A percentile compares a stretch with the other conserved stretches of the same genome.
These are phyloP conservation scores for Cadophora malorum DNA, from an alignment of 2,329 filamentous ascomycete genomes.

Conservation along the genomic window DNA sequence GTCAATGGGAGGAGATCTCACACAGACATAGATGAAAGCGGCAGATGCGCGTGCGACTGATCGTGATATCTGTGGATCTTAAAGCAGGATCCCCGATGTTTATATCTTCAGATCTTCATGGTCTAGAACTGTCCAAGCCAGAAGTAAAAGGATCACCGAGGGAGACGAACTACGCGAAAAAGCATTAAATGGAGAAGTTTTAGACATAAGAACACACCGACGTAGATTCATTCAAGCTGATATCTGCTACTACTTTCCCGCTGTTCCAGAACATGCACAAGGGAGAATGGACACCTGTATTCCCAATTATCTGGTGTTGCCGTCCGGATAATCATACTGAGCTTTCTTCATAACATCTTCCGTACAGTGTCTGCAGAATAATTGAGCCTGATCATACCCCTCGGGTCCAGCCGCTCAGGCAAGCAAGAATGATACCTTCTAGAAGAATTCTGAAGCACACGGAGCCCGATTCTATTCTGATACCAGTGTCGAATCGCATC, in stretches of 20 bases:
- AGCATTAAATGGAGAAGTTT: background rate
- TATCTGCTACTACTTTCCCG: background rate
- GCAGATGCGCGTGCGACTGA: constrained; percentile 12
- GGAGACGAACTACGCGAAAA: background rate
- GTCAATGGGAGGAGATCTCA: constrained; percentile 10
- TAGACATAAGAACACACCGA: background rate
- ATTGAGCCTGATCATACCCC: constrained; percentile 17
- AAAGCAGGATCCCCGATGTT: constrained; percentile 27
- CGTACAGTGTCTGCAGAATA: constrained; percentile 11
- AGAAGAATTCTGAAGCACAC: constrained; percentile 15
- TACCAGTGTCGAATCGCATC: constrained; percentile 15
- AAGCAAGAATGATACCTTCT: constrained; percentile 15
- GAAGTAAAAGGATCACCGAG: background rate
- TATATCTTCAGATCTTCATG: constrained; percentile 24
- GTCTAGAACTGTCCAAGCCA: constrained; percentile 9
- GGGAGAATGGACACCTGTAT: background rate
- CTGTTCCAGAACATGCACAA: background rate
- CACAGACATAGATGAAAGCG: constrained; percentile 14
- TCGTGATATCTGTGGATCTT: constrained; percentile 20
- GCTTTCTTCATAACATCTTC: background rate
- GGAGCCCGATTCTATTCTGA: constrained; percentile 13
- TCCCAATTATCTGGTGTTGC: constrained; percentile 1
- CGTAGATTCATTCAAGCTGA: background rate
- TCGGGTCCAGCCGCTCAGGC: background rate
- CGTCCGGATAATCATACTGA: constrained; percentile 1